phyloP scores from a whole-genome alignment of 805 yeast genomes.

The Candida koratica region DNA sequence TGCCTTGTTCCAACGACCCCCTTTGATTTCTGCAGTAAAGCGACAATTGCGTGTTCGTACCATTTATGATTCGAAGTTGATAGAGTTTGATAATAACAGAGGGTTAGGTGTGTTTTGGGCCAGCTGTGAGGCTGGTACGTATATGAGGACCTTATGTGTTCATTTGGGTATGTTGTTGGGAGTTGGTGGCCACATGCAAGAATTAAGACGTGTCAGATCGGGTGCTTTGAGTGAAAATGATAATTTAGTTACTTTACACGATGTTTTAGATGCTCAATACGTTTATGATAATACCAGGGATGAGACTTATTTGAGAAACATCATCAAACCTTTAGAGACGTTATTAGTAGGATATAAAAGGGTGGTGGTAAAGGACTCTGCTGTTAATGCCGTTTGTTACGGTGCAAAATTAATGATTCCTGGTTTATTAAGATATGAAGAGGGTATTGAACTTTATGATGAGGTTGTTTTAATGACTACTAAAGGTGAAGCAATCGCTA shows the following conservation, averaged over 20 bases:
- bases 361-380: conserved; percentile 88
- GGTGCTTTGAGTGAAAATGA: conserved; percentile 93
- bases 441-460: conserved; percentile 93
- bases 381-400: conserved; percentile 96
- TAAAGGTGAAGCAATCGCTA: conserved; percentile 98
- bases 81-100: conserved; percentile 96
- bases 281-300: conserved; percentile 95
- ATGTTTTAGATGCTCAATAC: conserved; percentile 98
- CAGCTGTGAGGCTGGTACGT: conserved; percentile 99
- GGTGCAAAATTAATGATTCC: conserved; percentile 99
- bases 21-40: conserved; percentile 97
- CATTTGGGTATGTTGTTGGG: conserved; percentile 97
- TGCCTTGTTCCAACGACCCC: conserved; percentile 98
- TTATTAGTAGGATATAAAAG: conserved; percentile 93
- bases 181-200: conserved; percentile 99
- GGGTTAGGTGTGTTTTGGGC: conserved; percentile 99
- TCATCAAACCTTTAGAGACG: conserved; percentile 92
- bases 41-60: conserved; percentile 98
- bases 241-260: conserved; percentile 92
- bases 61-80: conserved; percentile 90
- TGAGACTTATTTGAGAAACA: conserved; percentile 89
- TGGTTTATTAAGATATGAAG: conserved; percentile 95
- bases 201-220: conserved; percentile 96
- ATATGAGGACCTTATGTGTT: conserved; percentile 98
- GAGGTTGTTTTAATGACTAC: conserved; percentile 98